Evolutionary conservation across 202 grass and related monocot genomes (phyloP), one percentile per base, ranked within the genome.

Genomic region (Eragrostis tef): DNA sequence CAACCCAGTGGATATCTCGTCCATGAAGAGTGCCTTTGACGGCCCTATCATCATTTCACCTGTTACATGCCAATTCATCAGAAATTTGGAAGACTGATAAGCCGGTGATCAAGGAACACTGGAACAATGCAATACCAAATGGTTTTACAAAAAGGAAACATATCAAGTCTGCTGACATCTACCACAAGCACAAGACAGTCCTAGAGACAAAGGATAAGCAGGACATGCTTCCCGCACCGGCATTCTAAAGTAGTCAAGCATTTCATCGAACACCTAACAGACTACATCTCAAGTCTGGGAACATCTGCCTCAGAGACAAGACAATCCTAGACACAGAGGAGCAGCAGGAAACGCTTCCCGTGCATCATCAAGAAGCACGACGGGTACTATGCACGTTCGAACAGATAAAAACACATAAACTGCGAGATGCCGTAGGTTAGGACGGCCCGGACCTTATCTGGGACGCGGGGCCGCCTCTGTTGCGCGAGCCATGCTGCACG

Each of bases 11-110:
- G 91, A 97, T 83, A 97, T 31, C 29, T 31, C 29, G 29, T 31
- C 29, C 29, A 31, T 31, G 29, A 31, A 31, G 29, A 31, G 29
- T 34, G 81, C 89, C 75, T 90, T 97, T 77, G 87, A 93, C 45
- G 94, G 89, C 46, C 94, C 94, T 9, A 97, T 82, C 72, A 97
- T 89, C 89, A 97, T 92, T 81, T 97, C 91, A 68, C 89, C 94
- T 97, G 73, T 49, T 51, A 79, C 4, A 42, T 31, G 51, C n/a
- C 74, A 68, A 69, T 82, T 58, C 39, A 15, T 39, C 69, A 63
- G 25, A 49, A 65, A 74, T 54, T 64, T 53, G 12, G 8, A 61
- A 54, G 6, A 19, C 6, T 54, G 52, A 20, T 54, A n/a, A 54
- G 6, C 52, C 17, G 0, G 5, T 31, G 29, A 31, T 31, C 29